phyloP scores from a whole-genome alignment of 805 yeast genomes.

The Candida nanaspora region DNA sequence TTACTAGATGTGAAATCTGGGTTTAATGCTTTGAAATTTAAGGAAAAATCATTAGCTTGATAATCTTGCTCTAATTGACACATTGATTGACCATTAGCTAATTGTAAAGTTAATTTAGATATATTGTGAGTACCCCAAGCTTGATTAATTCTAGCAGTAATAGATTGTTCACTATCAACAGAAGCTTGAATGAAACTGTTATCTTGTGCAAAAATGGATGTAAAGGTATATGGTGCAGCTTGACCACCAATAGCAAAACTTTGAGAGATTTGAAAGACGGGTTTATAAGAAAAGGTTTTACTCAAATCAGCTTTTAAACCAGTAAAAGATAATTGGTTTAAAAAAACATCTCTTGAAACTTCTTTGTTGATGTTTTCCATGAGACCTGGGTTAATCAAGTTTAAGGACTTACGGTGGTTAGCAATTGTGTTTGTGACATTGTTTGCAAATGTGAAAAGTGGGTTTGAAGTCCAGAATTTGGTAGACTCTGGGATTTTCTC shows the following conservation, averaged over 20 bases:
- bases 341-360: constrained; percentile 87
- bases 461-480: constrained; percentile 75
- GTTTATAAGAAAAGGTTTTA: constrained; percentile 84
- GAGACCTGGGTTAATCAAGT: constrained; percentile 88
- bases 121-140: constrained; percentile 78
- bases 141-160: constrained; percentile 85
- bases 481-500: constrained; percentile 44
- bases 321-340: constrained; percentile 83
- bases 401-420: constrained; percentile 75
- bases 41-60: constrained; percentile 81
- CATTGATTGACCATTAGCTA: constrained; percentile 85
- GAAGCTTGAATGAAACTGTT: constrained; percentile 84
- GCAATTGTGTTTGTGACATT: constrained; percentile 66
- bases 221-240: constrained; percentile 85
- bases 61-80: constrained; percentile 93
- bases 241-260: constrained; percentile 85
- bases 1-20: constrained; percentile 72
- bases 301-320: constrained; percentile 95
- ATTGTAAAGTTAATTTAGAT: constrained; percentile 81
- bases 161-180: constrained; percentile 76
- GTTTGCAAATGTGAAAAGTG: constrained; percentile 71
- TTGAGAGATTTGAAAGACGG: constrained; percentile 95
- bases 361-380: constrained; percentile 90
- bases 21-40: constrained; percentile 86
- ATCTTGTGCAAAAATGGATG: constrained; percentile 85